Conservation (phyloP, 106 monocot genomes). For the Phalaenopsis equestris region DNA sequence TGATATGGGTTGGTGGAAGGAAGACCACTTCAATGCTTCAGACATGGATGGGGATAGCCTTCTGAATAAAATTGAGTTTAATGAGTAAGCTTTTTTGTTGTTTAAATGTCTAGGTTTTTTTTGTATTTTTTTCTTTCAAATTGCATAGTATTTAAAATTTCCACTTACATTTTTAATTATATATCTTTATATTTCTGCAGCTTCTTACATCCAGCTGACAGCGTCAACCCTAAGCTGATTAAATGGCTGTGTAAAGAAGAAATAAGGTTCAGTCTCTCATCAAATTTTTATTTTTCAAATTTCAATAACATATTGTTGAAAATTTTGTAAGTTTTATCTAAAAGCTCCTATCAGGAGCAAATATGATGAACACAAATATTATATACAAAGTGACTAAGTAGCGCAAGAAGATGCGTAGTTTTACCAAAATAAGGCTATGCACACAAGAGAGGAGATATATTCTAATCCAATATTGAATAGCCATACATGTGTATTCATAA, state of each 20-base stretch:
- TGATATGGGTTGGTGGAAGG: slow-evolving; percentile 69
- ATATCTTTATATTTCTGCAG: slow-evolving; percentile 27
- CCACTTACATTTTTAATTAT: slow-evolving; percentile 2
- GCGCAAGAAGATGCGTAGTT: too few species aligned
- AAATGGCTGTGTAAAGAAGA: slow-evolving; percentile 79
- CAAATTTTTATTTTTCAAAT: background rate
- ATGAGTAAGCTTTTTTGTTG: slow-evolving; percentile 44
- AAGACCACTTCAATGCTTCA: slow-evolving; percentile 90
- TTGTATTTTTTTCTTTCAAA: too few species aligned
- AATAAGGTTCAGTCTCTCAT: slow-evolving; percentile 48
- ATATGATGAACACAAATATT: too few species aligned
- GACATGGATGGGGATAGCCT: slow-evolving; percentile 79
- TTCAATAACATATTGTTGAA: background rate
- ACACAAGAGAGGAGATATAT: too few species aligned
- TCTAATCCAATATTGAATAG: too few species aligned
- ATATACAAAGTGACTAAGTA: too few species aligned
- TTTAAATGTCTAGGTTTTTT: background rate
- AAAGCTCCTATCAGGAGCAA: background rate
- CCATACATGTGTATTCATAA: too few species aligned
- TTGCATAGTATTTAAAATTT: background rate
- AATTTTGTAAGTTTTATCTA: background rate
- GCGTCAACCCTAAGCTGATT: slow-evolving; percentile 61
- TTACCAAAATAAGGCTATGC: too few species aligned
- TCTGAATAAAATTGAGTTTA: slow-evolving; percentile 83
- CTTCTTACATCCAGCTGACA: slow-evolving; percentile 87